Conservation (phyloP, 129 eudicot genomes). For the Escallonia rubra region DNA sequence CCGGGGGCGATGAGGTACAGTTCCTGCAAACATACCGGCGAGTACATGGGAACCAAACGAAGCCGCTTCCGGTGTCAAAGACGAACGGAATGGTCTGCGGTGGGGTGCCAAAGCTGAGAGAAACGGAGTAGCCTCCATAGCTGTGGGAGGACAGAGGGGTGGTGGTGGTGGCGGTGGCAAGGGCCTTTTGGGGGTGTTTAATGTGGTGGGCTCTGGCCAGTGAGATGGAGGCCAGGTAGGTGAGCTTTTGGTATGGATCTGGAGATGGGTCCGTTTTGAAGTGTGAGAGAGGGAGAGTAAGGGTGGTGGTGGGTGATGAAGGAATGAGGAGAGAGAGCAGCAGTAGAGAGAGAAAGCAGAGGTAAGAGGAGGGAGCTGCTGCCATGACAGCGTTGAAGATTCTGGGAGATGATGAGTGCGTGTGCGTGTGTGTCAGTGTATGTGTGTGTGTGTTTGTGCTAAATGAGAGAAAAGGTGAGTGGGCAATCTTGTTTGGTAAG, state of each 20-base stretch:
- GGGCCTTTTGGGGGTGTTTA: constrained; percentile 23
- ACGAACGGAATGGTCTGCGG: constrained; percentile 38
- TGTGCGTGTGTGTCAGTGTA: not conserved
- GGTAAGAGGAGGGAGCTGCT: constrained; percentile 5
- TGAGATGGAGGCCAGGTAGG: constrained; percentile 32
- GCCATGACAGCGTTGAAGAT: not conserved
- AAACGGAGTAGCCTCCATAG: constrained; percentile 49
- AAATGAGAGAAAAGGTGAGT: too few species aligned
- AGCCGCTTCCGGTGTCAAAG: constrained; percentile 50
- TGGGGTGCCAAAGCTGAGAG: constrained; percentile 52
- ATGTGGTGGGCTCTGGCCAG: constrained; percentile 41
- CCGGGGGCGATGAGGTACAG: constrained; percentile 16
- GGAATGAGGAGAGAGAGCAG: constrained; percentile 14
- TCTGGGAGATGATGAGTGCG: not conserved
- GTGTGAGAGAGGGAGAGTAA: constrained; percentile 31
- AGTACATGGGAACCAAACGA: constrained; percentile 62
- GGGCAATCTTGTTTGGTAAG: too few species aligned
- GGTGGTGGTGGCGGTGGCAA: constrained; percentile 26
- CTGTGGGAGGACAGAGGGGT: constrained; percentile 40
- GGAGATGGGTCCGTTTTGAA: constrained; percentile 14
- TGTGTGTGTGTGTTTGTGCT: not conserved
- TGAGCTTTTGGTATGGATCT: constrained; percentile 28
- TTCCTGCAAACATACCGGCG: constrained; percentile 33
- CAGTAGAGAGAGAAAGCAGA: constrained; percentile 16
- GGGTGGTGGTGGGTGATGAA: constrained; percentile 24